Conservation (phyloP, 2,329 filamentous ascomycete species). For the Fusarium xylarioides region DNA sequence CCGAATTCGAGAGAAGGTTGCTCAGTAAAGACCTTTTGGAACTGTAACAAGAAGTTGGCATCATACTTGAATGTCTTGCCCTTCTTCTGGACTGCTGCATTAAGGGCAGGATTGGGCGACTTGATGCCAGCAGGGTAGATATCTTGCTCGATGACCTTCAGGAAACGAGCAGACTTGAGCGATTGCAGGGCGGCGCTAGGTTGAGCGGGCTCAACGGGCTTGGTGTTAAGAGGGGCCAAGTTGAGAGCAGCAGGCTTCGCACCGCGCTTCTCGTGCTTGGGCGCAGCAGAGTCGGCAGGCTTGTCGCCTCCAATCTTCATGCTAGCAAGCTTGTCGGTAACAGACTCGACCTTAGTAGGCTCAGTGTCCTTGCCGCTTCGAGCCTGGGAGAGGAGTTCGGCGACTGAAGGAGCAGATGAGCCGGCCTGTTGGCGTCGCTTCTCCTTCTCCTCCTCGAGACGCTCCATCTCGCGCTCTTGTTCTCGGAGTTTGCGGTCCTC, state of each 20-base stretch:
- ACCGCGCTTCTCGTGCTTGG: conserved; percentile 66
- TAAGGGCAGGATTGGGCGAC: conserved; percentile 92
- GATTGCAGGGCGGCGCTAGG: conserved; percentile 94
- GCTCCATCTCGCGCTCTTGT: conserved; percentile 76
- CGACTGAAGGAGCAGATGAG: conserved; percentile 56
- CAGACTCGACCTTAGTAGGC: conserved; percentile 50
- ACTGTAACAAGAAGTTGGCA: conserved; percentile 93
- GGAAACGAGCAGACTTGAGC: conserved; percentile 88
- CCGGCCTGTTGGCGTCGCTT: conserved; percentile 60
- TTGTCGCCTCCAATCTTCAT: conserved; percentile 61
- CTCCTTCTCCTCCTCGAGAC: conserved; percentile 75
- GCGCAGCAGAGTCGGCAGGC: conserved; percentile 60
- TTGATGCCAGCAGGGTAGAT: conserved; percentile 85
- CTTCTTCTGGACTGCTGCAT: conserved; percentile 80
- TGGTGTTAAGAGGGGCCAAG: conserved; percentile 81
- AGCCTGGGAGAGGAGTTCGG: conserved; percentile 60
- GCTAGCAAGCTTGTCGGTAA: conserved; percentile 60
- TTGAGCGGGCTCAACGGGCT: conserved; percentile 87
- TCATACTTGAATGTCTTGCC: conserved; percentile 92
- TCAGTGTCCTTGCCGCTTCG: conserved; percentile 52
- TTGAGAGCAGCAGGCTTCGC: conserved; percentile 89
- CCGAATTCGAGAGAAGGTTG: conserved; percentile 96
- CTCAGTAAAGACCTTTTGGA: conserved; percentile 95
- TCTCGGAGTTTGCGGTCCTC: conserved; percentile 74
- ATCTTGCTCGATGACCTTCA: conserved; percentile 80